phyloP scores from a whole-genome alignment of 176 grass and related monocot genomes.

The Hsuehochloa calcarea region DNA sequence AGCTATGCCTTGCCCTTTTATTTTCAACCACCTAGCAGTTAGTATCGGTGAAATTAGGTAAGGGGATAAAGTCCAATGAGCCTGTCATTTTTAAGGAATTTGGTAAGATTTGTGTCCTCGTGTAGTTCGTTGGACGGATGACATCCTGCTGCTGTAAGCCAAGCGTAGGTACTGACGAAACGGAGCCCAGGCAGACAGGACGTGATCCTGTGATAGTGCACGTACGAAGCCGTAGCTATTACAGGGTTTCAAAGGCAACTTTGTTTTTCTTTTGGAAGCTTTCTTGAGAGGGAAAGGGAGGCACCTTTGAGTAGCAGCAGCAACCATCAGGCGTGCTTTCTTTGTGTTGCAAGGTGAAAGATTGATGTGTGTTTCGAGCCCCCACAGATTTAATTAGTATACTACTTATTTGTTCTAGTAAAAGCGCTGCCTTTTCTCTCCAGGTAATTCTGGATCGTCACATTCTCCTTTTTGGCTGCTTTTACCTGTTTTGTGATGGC shows the following conservation, averaged over 20 bases:
- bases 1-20: neutral
- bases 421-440: neutral
- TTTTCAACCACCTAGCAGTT: constrained; percentile 26
- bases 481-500: neutral
- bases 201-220: neutral
- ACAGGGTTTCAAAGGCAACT: neutral
- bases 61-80: constrained; percentile 11
- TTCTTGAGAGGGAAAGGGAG: neutral
- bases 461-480: neutral
- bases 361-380: neutral
- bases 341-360: neutral
- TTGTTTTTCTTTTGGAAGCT: neutral
- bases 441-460: neutral
- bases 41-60: constrained; percentile 33
- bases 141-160: constrained; percentile 37
- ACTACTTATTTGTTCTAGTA: neutral
- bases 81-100: constrained; percentile 30
- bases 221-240: constrained; percentile 18
- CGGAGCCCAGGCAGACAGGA: neutral
- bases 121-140: neutral
- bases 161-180: constrained; percentile 40
- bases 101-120: neutral
- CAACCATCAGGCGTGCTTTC: neutral
- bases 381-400: neutral
- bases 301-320: neutral